These are phyloP conservation scores for Pyrus betulifolia DNA, from an alignment of 306 rosid genomes.

Conservation along the genomic window DNA sequence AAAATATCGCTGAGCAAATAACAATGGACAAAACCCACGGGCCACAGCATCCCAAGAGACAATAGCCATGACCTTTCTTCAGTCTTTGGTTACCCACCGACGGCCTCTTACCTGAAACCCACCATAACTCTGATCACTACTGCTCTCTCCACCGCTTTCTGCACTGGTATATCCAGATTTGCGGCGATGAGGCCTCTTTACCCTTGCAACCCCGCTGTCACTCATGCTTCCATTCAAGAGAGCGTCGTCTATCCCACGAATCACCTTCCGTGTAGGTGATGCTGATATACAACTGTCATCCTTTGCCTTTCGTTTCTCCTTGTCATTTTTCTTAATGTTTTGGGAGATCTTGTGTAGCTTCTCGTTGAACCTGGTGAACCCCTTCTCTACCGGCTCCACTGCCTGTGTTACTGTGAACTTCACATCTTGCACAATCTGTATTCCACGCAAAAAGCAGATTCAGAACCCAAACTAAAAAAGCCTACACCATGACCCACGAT, in stretches of 20 bases:
- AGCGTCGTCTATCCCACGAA: slow-evolving; percentile 96
- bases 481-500: not conserved
- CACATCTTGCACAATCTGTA: slow-evolving; percentile 86
- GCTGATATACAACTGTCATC: slow-evolving; percentile 72
- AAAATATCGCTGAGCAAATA: not conserved
- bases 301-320: slow-evolving; percentile 67
- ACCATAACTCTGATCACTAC: slow-evolving; percentile 74
- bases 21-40: not conserved
- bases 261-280: slow-evolving; percentile 55
- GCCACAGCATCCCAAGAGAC: not conserved
- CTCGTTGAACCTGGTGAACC: slow-evolving; percentile 73
- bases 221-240: slow-evolving; percentile 78
- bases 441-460: slow-evolving; percentile 6
- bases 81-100: slow-evolving; percentile 92
- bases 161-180: slow-evolving; percentile 75
- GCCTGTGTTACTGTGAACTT: slow-evolving; percentile 94
- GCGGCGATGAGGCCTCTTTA: slow-evolving; percentile 73
- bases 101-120: slow-evolving; percentile 73
- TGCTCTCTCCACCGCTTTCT: slow-evolving; percentile 96
- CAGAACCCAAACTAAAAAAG: not conserved
- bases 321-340: slow-evolving; percentile 84
- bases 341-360: slow-evolving; percentile 69
- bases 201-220: slow-evolving; percentile 62
- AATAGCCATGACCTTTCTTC: slow-evolving; percentile 13
- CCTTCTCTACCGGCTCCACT: slow-evolving; percentile 94